Conservation (phyloP, 106 monocot species). For the Cymbidium sinense region DNA sequence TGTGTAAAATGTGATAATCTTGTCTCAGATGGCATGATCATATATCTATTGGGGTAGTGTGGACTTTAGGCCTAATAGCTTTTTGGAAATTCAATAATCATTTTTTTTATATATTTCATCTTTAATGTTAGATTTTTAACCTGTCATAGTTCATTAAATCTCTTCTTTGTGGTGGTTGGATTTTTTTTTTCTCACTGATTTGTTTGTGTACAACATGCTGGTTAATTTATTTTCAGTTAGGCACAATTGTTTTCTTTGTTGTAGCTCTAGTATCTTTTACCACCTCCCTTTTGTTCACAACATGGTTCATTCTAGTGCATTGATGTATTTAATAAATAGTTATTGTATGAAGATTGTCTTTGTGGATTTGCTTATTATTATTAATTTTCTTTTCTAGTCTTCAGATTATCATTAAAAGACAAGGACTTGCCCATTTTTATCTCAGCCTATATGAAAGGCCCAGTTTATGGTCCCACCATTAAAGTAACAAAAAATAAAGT, state of each 20-base stretch:
- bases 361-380: too few species aligned
- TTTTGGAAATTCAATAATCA: not conserved
- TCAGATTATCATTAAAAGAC: too few species aligned
- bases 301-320: not conserved
- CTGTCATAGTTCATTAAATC: not conserved
- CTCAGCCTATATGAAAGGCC: too few species aligned
- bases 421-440: too few species aligned
- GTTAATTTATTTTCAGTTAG: not conserved
- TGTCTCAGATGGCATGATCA: not conserved
- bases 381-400: too few species aligned
- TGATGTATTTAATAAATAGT: not conserved
- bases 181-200: not conserved
- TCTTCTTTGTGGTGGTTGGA: not conserved
- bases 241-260: not conserved
- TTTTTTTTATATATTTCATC: not conserved
- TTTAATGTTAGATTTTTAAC: not conserved
- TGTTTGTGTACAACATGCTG: not conserved
- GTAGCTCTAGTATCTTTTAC: not conserved
- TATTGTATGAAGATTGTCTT: too few species aligned
- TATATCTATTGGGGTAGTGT: not conserved
- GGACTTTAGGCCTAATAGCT: not conserved
- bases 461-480: too few species aligned
- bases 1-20: slow-evolving; percentile 1
- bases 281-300: not conserved
- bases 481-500: too few species aligned